These are phyloP conservation scores for Solanum rostratum DNA, from an alignment of 257 asterid species.

Conservation along the genomic window DNA sequence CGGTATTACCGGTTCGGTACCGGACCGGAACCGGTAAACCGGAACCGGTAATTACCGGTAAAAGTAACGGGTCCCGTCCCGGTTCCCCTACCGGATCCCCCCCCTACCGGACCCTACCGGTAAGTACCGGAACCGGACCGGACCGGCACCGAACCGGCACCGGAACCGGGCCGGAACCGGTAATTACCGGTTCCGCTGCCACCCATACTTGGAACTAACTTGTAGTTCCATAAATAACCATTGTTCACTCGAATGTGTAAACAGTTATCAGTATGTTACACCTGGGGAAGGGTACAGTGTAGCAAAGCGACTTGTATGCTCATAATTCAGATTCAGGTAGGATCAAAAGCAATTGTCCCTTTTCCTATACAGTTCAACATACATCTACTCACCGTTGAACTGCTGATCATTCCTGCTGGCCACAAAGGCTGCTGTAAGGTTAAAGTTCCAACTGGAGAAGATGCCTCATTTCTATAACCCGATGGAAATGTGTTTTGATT, in stretches of 20 bases:
- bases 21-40: too few species aligned
- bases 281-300: not conserved
- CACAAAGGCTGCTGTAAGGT: not conserved
- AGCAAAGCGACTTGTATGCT: not conserved
- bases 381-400: not conserved
- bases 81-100: too few species aligned
- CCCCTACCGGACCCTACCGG: too few species aligned
- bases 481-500: not conserved
- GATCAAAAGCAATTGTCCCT: not conserved
- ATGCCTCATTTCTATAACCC: not conserved
- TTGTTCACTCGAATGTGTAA: not conserved
- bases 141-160: too few species aligned
- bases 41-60: too few species aligned
- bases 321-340: not conserved
- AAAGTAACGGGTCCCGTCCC: too few species aligned
- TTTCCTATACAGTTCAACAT: not conserved
- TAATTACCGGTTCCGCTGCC: too few species aligned
- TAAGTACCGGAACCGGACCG: too few species aligned
- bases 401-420: not conserved
- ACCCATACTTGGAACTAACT: not conserved
- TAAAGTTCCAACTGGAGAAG: not conserved
- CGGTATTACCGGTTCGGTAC: too few species aligned
- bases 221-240: not conserved
- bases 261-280: not conserved
- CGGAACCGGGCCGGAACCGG: too few species aligned